These are phyloP conservation scores for Dillenia suffruticosa DNA, from an alignment of 164 flowering plant species.

Conservation along the genomic window DNA sequence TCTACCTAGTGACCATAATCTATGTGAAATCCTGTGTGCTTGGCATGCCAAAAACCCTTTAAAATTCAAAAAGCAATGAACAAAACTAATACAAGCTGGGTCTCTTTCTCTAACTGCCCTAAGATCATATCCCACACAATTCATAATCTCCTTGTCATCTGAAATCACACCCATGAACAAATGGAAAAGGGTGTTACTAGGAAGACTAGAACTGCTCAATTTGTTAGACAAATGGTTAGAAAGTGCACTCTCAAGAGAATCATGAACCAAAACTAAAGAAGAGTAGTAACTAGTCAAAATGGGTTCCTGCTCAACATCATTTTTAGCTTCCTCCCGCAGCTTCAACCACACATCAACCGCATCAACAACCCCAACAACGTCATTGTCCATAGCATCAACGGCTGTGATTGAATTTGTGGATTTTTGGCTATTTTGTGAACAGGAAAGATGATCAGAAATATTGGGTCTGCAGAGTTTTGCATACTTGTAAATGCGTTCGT, in stretches of 20 bases:
- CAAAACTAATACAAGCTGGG: constrained; percentile 66
- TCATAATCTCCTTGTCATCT: constrained; percentile 34
- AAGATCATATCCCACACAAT: constrained; percentile 42
- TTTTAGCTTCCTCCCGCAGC: constrained; percentile 51
- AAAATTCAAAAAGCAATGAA: constrained; percentile 64
- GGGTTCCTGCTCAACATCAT: constrained; percentile 50
- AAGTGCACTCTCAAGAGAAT: constrained; percentile 46
- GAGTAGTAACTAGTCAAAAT: constrained; percentile 47
- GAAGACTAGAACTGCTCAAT: constrained; percentile 37
- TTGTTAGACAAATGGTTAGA: constrained; percentile 48
- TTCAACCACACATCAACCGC: constrained; percentile 40
- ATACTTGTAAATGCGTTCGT: constrained; percentile 19
- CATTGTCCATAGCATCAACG: background rate
- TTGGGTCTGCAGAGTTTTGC: constrained; percentile 27
- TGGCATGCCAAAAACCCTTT: constrained; percentile 75
- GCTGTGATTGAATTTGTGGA: background rate
- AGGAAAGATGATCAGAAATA: constrained; percentile 31
- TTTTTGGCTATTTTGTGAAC: constrained; percentile 17
- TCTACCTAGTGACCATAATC: constrained; percentile 57
- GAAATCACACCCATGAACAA: constrained; percentile 38
- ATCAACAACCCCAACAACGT: constrained; percentile 3
- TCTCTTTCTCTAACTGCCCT: constrained; percentile 60
- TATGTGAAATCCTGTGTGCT: constrained; percentile 61
- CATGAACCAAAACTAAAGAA: constrained; percentile 39
- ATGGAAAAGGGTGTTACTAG: constrained; percentile 37